Conservation (phyloP, 371 early-diverging fungal genomes). For the Agmasoma carcini region DNA sequence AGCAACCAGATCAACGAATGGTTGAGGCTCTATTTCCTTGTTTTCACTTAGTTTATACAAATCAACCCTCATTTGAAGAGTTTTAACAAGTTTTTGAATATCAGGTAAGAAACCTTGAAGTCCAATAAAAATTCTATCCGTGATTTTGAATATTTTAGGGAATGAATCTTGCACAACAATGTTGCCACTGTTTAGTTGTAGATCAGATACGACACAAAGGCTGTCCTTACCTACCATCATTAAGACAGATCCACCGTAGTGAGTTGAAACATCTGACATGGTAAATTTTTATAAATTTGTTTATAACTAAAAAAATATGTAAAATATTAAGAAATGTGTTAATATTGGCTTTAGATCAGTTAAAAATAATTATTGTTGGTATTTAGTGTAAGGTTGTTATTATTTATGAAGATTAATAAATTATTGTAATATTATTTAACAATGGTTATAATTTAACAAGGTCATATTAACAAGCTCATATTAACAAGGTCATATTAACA, state of each 20-base stretch:
- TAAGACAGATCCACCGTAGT: conserved; percentile 63
- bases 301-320: too few species aligned
- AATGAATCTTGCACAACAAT: conserved; percentile 79
- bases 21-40: conserved; percentile 80
- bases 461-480: too few species aligned
- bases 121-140: conserved; percentile 70
- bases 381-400: too few species aligned
- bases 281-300: too few species aligned
- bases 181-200: conserved; percentile 66
- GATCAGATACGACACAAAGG: conserved; percentile 87
- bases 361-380: too few species aligned
- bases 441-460: too few species aligned
- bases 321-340: too few species aligned
- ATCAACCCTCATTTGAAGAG: conserved; percentile 76
- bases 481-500: too few species aligned
- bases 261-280: conserved; percentile 47
- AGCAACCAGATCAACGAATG: conserved; percentile 79
- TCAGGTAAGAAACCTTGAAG: conserved; percentile 88
- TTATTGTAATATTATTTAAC: too few species aligned
- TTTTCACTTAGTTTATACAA: conserved; percentile 88
- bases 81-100: conserved; percentile 69
- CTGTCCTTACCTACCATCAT: conserved; percentile 94
- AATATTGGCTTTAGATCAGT: too few species aligned
- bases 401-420: too few species aligned
- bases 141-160: conserved; percentile 72